Evolutionary conservation across 495 filamentous ascomycete genomes (phyloP), one percentile per base, ranked within the genome.

Genomic region (Elasticomyces elasticus): DNA sequence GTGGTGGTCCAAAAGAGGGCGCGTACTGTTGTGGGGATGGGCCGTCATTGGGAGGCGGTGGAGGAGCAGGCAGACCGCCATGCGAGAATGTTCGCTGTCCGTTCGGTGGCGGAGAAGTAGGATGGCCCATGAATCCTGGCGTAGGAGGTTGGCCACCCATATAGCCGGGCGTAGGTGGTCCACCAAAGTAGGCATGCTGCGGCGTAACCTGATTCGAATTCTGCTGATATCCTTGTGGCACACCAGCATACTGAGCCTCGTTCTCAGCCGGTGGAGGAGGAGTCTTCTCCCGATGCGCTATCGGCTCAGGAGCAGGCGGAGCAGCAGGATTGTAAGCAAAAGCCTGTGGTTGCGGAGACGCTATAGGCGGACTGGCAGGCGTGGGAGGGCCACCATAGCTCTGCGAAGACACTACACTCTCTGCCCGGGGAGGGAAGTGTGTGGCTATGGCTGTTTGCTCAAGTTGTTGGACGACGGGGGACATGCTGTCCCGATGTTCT

Each of bases 261-360:
- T 82, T 85, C 61, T 91, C 85, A 13, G 78, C 76, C 27, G 84
- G 84, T 6, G 89, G 89, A 9, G 89, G 89, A 9, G 88, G 89
- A 0, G 89, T 95, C 73, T 94, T 92, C 70, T 95, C 89, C 44
- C 89, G 81, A 60, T 89, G 79, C 49, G 81, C 76, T 60, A 94
- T 84, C 13, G 80, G 81, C 64, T 95, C 89, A 2, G 89, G 86
- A 1, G 87, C 87, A 1, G 89, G 74, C 11, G 89, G 89, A 0
- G 89, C 88, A 0, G 89, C 88, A 0, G 89, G 89, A 67, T 95
- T 95, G 61, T 95, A 95, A 1, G 87, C 79, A 49, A 92, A 77
- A n/a, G 87, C 86, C n/a, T 76, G 73, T 43, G 62, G 72, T 46
- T 74, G 68, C 13, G 76, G 70, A 56, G 71, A 68, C 19, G 61